Evolutionary conservation across 805 yeast species (phyloP).

Genomic region (Kodamaea neixiangensis): DNA sequence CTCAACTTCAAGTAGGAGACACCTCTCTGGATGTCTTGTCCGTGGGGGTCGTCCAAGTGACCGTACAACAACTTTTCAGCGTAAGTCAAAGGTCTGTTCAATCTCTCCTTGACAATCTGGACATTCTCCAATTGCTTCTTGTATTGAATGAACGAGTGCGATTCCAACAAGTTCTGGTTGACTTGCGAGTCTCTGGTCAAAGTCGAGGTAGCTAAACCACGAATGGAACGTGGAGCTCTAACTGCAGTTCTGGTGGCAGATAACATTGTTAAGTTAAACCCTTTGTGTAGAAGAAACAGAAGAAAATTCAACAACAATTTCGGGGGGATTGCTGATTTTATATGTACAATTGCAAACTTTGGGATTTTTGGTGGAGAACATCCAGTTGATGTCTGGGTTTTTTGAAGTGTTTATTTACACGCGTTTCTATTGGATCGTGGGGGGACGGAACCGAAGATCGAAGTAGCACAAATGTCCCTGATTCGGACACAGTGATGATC

Average conservation of each 20-base stretch:
- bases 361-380: conserved; percentile 5
- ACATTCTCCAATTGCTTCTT: conserved; percentile 88
- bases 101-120: conserved; percentile 77
- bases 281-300: conserved; percentile 8
- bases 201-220: conserved; percentile 55
- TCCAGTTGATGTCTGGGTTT: not conserved
- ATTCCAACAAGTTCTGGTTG: conserved; percentile 77
- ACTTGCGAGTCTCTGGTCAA: conserved; percentile 72
- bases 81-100: conserved; percentile 86
- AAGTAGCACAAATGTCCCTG: not conserved
- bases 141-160: conserved; percentile 85
- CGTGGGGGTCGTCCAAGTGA: conserved; percentile 91
- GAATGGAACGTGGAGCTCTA: conserved; percentile 35
- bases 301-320: conserved; percentile 4
- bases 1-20: conserved; percentile 87
- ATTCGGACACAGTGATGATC: not conserved
- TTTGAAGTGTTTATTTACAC: not conserved
- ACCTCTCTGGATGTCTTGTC: conserved; percentile 83
- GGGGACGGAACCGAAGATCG: not conserved
- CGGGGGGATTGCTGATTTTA: conserved; percentile 10
- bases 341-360: conserved; percentile 1
- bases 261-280: conserved; percentile 31
- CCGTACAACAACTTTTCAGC: conserved; percentile 96
- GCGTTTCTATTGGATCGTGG: not conserved
- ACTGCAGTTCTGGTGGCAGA: conserved; percentile 43